Evolutionary conservation across 2,329 filamentous ascomycete species (phyloP).

Genomic region (Grosmannia clavigera): DNA sequence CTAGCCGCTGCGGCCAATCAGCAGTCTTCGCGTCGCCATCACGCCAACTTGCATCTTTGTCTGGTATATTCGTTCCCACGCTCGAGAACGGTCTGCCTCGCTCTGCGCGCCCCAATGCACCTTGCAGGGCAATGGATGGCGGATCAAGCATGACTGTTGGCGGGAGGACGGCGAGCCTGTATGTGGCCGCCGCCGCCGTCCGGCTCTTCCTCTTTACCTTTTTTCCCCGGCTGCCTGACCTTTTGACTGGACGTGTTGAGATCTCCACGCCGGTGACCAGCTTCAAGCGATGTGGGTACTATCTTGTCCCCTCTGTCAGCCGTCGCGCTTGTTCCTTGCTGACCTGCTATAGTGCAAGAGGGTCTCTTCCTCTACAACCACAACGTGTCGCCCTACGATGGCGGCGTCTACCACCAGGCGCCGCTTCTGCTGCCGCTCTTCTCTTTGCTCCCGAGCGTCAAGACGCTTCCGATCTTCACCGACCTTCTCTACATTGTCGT

Average conservation of each 20-base stretch:
- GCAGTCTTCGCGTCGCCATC: background rate
- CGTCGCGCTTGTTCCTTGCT: background rate
- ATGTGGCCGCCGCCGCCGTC: slow-evolving; percentile 62
- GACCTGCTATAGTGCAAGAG: slow-evolving; percentile 61
- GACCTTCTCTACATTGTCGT: slow-evolving; percentile 68
- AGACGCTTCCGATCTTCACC: slow-evolving; percentile 57
- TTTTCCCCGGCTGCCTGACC: slow-evolving; percentile 72
- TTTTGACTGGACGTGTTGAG: slow-evolving; percentile 85
- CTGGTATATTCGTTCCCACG: background rate
- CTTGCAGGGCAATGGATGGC: slow-evolving; percentile 10
- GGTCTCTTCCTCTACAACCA: slow-evolving; percentile 92
- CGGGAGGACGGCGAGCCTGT: slow-evolving; percentile 50
- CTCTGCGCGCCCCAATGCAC: background rate
- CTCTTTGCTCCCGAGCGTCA: slow-evolving; percentile 66
- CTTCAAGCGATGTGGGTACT: slow-evolving; percentile 77
- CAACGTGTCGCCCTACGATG: slow-evolving; percentile 94
- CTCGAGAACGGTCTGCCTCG: background rate
- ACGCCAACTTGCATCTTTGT: background rate
- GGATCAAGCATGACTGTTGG: slow-evolving; percentile 11
- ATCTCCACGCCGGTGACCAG: slow-evolving; percentile 94
- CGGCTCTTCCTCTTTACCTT: slow-evolving; percentile 67
- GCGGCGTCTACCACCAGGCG: slow-evolving; percentile 71
- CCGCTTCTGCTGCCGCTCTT: slow-evolving; percentile 86
- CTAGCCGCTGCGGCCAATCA: background rate
- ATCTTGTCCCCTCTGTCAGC: background rate